These are phyloP conservation scores for Chlamydomonas incerta DNA, from an alignment of 139 green algal genomes.

Conservation along the genomic window DNA sequence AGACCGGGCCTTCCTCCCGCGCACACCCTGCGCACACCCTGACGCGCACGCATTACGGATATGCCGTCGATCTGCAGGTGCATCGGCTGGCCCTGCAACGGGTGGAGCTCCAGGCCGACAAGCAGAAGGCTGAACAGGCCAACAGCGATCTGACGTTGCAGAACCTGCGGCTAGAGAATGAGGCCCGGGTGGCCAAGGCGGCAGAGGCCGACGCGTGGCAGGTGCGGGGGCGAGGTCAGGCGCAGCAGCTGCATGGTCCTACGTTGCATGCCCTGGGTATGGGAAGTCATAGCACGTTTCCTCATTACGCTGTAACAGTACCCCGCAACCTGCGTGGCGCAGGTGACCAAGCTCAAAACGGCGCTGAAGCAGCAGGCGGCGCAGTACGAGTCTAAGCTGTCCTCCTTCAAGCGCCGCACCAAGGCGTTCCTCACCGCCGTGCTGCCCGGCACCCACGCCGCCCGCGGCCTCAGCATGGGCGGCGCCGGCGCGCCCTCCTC, in stretches of 20 bases:
- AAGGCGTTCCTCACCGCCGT: slow-evolving; percentile 29
- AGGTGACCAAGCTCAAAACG: slow-evolving; percentile 26
- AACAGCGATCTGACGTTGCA: neutral
- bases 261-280: neutral
- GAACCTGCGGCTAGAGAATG: neutral
- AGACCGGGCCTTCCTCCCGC: too few species aligned
- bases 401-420: slow-evolving; percentile 28
- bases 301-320: too few species aligned
- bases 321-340: too few species aligned
- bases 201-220: slow-evolving; percentile 10
- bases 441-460: neutral
- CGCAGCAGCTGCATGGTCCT: too few species aligned
- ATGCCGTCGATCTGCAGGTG: neutral
- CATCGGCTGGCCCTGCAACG: slow-evolving; percentile 29
- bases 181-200: neutral
- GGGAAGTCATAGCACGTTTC: neutral
- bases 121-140: neutral
- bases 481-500: neutral
- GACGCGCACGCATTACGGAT: too few species aligned
- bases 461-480: neutral
- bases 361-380: slow-evolving; percentile 12
- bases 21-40: too few species aligned
- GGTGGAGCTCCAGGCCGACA: slow-evolving; percentile 3
- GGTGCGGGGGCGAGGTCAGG: neutral
- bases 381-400: slow-evolving; percentile 21